Evolutionary conservation across 2,329 filamentous ascomycete genomes (phyloP).

Genomic region (Diaporthe vexans): DNA sequence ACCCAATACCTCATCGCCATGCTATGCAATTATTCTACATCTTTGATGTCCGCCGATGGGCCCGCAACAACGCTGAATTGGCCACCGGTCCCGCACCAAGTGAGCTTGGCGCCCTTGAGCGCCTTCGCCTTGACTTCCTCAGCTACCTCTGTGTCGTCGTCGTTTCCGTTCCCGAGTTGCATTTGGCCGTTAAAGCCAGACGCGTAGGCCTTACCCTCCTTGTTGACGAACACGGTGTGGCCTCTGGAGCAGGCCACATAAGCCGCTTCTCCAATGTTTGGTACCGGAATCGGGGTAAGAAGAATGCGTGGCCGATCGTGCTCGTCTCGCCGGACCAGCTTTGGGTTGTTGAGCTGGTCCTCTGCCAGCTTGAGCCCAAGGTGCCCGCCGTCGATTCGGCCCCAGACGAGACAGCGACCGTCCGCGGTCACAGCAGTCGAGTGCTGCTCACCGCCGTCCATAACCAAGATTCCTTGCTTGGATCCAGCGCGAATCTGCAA

Average conservation of each 20-base stretch:
- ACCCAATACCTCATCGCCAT: constrained; percentile 4
- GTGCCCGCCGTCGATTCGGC: constrained; percentile 54
- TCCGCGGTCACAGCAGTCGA: constrained; percentile 59
- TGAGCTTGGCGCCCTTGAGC: constrained; percentile 61
- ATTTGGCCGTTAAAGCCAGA: constrained; percentile 79
- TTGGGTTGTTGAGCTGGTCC: constrained; percentile 60
- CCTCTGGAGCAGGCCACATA: constrained; percentile 70
- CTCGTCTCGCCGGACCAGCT: constrained; percentile 66
- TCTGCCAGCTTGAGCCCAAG: constrained; percentile 62
- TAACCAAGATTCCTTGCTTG: constrained; percentile 63
- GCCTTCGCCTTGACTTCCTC: constrained; percentile 70
- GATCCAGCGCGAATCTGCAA: constrained; percentile 66
- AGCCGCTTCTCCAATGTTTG: constrained; percentile 61
- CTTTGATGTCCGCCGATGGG: constrained; percentile 33
- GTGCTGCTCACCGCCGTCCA: constrained; percentile 74
- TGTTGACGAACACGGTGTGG: constrained; percentile 74
- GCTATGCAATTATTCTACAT: constrained; percentile 38
- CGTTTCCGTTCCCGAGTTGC: constrained; percentile 75
- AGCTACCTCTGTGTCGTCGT: constrained; percentile 73
- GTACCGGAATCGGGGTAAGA: constrained; percentile 68
- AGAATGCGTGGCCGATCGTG: constrained; percentile 72
- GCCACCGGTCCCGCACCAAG: constrained; percentile 74
- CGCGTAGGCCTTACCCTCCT: constrained; percentile 70
- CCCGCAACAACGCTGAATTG: constrained; percentile 60
- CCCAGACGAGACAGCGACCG: constrained; percentile 56